Base-by-base conservation (phyloP, 2,329 filamentous ascomycete genomes). In the Gremmenia infestans region DNA sequence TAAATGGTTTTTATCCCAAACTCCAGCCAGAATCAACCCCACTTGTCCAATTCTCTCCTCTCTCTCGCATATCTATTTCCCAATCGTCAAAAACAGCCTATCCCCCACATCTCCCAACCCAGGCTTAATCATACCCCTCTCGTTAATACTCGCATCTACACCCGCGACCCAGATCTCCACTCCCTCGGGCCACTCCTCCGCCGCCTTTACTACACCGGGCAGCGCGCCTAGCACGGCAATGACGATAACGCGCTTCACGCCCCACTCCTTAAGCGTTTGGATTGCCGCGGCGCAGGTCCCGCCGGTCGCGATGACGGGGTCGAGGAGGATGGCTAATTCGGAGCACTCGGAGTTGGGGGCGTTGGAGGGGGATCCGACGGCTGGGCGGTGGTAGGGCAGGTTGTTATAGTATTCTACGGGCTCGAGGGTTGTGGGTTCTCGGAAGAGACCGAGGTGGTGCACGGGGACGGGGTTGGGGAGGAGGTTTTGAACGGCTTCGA, bases 391-490 rank as follows among this genome's bases (percentile, higher is more conserved):
- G 73, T 89, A 87, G 37, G 91, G 91, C 19, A 97, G 85, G 73
- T 96, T 96, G 79, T 97, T 97, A 81, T 97, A 97, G 81, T 97
- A 96, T 74, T 96, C 92, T 56, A 97, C 92, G 3, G 92, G 91
- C 67, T 91, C 85, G 55, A 97, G 85, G 46, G 89, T 93, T 55
- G 84, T 83, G 58, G 88, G 90, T 71, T 97, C 92, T 69, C 92
- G 90, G 79, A 93, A 97, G 68, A 97, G 87, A 63, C 94, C 93
- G 7, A 97, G 87, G 72, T 97, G 93, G 76, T 97, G 91, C 61
- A 97, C 83, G 6, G 91, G 87, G 35, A 93, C 88, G 14, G 90
- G 81, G 39, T 73, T 70, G 17, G 93, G 92, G 57, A 97, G 89
- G 66, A 97, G 80, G 28, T 85, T 86, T 75, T 93, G 87, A 45